Conservation (phyloP, 164 flowering plant species). For the Brasenia schreberi region DNA sequence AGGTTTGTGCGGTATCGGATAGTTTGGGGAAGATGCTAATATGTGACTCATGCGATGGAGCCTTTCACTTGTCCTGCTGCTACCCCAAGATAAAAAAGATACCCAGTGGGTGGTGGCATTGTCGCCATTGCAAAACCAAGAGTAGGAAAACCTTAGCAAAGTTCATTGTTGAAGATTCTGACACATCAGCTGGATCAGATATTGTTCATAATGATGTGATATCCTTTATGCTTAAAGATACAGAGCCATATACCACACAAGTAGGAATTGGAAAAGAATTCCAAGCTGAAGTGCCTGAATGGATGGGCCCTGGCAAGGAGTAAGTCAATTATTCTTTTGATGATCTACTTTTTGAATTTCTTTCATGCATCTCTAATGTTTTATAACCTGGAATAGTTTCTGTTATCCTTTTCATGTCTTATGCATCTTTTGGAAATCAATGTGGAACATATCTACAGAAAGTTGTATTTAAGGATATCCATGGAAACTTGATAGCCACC, state of each 20-base stretch:
- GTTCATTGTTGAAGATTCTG: background rate
- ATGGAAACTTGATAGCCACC: too few species aligned
- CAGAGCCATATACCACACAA: constrained; percentile 36
- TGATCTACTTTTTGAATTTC: background rate
- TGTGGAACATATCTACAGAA: too few species aligned
- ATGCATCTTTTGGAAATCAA: too few species aligned
- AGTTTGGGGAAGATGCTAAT: constrained; percentile 8
- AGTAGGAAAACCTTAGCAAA: constrained; percentile 3
- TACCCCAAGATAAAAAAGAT: constrained; percentile 4
- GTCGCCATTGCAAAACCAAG: constrained; percentile 5
- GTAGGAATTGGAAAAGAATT: constrained; percentile 75
- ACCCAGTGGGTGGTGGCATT: constrained; percentile 9
- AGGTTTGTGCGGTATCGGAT: constrained; percentile 4
- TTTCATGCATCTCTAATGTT: background rate
- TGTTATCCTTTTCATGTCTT: too few species aligned
- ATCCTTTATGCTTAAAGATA: constrained; percentile 49
- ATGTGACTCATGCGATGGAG: constrained; percentile 10
- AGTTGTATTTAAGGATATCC: too few species aligned
- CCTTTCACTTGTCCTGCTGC: constrained; percentile 10
- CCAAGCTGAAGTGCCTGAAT: constrained; percentile 75
- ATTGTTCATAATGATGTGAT: constrained; percentile 9
- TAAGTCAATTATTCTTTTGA: constrained; percentile 16
- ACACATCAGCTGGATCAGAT: constrained; percentile 14
- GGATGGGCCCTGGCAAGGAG: constrained; percentile 56
- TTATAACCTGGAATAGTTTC: too few species aligned